phyloP scores from a whole-genome alignment of 2,329 filamentous ascomycete genomes.

The Ophiostoma sp. region DNA sequence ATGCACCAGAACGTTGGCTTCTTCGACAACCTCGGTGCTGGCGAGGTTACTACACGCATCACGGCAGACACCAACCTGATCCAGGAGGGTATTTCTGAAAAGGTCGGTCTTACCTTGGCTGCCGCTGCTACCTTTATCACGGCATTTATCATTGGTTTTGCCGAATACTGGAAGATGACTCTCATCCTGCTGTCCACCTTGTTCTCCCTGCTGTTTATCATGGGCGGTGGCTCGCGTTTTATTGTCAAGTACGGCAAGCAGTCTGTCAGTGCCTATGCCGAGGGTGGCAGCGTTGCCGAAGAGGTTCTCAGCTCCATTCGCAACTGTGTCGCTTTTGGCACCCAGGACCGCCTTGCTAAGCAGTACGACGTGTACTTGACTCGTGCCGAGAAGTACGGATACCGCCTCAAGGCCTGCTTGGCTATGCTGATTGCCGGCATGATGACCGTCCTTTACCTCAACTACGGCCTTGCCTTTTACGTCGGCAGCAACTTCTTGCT shows the following conservation, averaged over 20 bases:
- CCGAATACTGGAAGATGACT: slow-evolving; percentile 89
- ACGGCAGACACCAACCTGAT: slow-evolving; percentile 91
- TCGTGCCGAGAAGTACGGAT: slow-evolving; percentile 69
- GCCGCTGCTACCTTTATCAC: slow-evolving; percentile 78
- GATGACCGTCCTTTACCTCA: slow-evolving; percentile 79
- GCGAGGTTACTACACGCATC: slow-evolving; percentile 90
- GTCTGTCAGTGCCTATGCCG: slow-evolving; percentile 72
- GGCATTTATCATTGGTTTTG: slow-evolving; percentile 83
- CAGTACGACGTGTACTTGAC: slow-evolving; percentile 75
- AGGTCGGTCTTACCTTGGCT: slow-evolving; percentile 71
- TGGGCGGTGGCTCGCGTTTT: slow-evolving; percentile 67
- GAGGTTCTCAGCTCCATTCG: slow-evolving; percentile 92
- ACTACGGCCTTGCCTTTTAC: slow-evolving; percentile 86
- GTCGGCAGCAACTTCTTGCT: slow-evolving; percentile 73
- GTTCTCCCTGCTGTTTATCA: slow-evolving; percentile 69
- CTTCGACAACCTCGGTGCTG: slow-evolving; percentile 87
- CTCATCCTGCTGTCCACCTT: slow-evolving; percentile 80
- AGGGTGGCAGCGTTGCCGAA: slow-evolving; percentile 82
- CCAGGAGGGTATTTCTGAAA: slow-evolving; percentile 90
- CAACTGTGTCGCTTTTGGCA: slow-evolving; percentile 88
- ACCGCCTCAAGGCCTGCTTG: slow-evolving; percentile 66
- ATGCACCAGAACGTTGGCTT: slow-evolving; percentile 85
- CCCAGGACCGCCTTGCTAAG: slow-evolving; percentile 81
- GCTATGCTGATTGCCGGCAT: slow-evolving; percentile 76
- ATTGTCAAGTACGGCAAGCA: slow-evolving; percentile 77